Percentiles rank a stretch among this genome's conserved stretches.
Conservation (phyloP, 176 grass and related monocot species). For the Pharus latifolius region DNA sequence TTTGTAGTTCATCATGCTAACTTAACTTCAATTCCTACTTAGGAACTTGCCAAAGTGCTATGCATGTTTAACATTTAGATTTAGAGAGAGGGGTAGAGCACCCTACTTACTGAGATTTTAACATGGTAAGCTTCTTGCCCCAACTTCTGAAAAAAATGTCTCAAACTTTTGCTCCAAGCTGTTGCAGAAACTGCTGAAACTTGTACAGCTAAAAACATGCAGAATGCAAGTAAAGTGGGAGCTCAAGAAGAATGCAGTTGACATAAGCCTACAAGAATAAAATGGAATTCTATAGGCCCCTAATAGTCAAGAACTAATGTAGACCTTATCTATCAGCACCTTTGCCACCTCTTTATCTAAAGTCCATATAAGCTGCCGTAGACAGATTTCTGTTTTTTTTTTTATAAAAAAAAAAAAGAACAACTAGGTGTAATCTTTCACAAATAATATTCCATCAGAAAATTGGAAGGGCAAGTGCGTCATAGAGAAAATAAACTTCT, state of each 20-base stretch:
- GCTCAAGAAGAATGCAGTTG: slow-evolving; percentile 8
- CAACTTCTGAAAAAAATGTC: not conserved
- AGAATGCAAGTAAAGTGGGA: not conserved
- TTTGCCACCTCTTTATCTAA: slow-evolving; percentile 21
- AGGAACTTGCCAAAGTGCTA: not conserved
- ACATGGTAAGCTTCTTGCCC: not conserved
- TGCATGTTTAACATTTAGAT: not conserved
- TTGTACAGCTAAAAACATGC: not conserved
- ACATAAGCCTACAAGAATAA: slow-evolving; percentile 19
- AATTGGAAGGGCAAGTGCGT: not conserved
- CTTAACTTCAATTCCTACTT: slow-evolving; percentile 1
- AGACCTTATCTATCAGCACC: slow-evolving; percentile 1
- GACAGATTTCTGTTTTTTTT: not conserved
- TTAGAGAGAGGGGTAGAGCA: not conserved
- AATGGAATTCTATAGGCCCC: slow-evolving; percentile 15
- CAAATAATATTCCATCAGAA: not conserved
- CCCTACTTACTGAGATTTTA: not conserved
- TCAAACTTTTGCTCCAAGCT: not conserved
- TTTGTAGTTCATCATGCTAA: not conserved
- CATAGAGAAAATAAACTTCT: slow-evolving; percentile 14
- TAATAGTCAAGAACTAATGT: slow-evolving; percentile 15
- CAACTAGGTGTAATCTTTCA: slow-evolving; percentile 3
- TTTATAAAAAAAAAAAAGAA: not conserved
- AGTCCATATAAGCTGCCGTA: not conserved
- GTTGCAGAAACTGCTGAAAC: slow-evolving; percentile 5